phyloP scores from a whole-genome alignment of 192 early-diverging fungal species.

The Podochytrium sp. region DNA sequence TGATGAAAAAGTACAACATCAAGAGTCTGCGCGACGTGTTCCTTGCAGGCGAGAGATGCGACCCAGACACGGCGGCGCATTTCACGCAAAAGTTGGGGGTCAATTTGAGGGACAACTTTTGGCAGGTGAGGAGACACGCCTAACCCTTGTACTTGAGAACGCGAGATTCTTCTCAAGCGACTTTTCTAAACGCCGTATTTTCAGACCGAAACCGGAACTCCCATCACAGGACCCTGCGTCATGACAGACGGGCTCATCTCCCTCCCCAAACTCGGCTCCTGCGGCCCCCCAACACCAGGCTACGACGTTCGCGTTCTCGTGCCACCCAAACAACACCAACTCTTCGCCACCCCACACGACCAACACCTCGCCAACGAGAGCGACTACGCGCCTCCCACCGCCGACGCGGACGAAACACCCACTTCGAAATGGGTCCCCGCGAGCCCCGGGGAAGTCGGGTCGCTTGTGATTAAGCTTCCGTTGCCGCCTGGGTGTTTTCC shows the following conservation, averaged over 20 bases:
- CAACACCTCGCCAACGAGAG: slow-evolving; percentile 1
- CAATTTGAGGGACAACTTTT: slow-evolving; percentile 81
- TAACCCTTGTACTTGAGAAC: too few relatives aligned
- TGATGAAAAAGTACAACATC: slow-evolving; percentile 65
- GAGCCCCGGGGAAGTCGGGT: slow-evolving; percentile 66
- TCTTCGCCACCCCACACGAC: not conserved
- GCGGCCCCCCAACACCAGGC: slow-evolving; percentile 79
- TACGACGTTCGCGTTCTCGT: slow-evolving; percentile 69
- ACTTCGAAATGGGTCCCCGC: slow-evolving; percentile 29
- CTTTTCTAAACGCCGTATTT: too few relatives aligned
- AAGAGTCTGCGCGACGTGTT: slow-evolving; percentile 67
- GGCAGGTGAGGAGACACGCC: too few relatives aligned
- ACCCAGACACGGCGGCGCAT: slow-evolving; percentile 71
- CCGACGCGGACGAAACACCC: not conserved
- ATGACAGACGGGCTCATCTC: slow-evolving; percentile 30
- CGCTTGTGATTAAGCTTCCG: slow-evolving; percentile 78
- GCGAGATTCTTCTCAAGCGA: too few relatives aligned
- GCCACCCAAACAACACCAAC: slow-evolving; percentile 19
- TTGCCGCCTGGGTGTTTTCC: slow-evolving; percentile 79
- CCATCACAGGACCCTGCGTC: slow-evolving; percentile 75
- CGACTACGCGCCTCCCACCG: not conserved
- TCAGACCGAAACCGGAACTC: slow-evolving; percentile 82
- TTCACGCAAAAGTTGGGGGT: slow-evolving; percentile 51
- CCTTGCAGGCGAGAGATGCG: slow-evolving; percentile 82
- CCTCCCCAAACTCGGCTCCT: slow-evolving; percentile 63